Evolutionary conservation across 2,329 filamentous ascomycete species (phyloP).

Genomic region (Colletotrichum graminicola): DNA sequence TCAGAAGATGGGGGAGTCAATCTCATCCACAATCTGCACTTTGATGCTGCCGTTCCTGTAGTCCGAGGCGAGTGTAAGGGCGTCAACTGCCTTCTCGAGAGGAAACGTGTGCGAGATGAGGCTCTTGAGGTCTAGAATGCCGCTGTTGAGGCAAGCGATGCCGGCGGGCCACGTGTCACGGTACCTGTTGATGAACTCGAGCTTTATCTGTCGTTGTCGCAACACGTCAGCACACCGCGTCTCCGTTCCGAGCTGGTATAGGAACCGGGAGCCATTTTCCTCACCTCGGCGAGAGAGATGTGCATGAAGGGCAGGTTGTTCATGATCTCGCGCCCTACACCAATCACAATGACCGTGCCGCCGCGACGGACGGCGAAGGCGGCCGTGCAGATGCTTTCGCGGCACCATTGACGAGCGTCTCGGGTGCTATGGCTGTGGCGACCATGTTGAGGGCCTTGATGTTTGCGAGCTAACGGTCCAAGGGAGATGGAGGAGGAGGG

Average conservation of each 20-base stretch:
- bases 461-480: background rate
- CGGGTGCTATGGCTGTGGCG: slow-evolving; percentile 19
- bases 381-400: slow-evolving; percentile 62
- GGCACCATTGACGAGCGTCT: slow-evolving; percentile 18
- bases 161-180: slow-evolving; percentile 77
- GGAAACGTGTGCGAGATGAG: slow-evolving; percentile 74
- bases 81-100: slow-evolving; percentile 71
- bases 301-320: slow-evolving; percentile 78
- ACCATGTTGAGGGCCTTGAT: slow-evolving; percentile 2
- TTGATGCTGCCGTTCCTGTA: slow-evolving; percentile 52
- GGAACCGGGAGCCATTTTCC: slow-evolving; percentile 14
- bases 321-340: slow-evolving; percentile 71
- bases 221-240: slow-evolving; percentile 13
- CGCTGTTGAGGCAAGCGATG: slow-evolving; percentile 70
- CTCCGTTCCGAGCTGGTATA: background rate
- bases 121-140: slow-evolving; percentile 71
- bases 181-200: slow-evolving; percentile 79
- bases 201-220: slow-evolving; percentile 63
- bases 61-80: slow-evolving; percentile 53
- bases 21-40: slow-evolving; percentile 51
- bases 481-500: background rate
- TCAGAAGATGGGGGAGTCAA: slow-evolving; percentile 35
- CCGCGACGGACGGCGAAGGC: slow-evolving; percentile 68
- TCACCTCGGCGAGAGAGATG: slow-evolving; percentile 69
- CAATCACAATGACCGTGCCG: slow-evolving; percentile 73